Conservation (phyloP, 306 rosid species). For the Begonia peltatifolia region DNA sequence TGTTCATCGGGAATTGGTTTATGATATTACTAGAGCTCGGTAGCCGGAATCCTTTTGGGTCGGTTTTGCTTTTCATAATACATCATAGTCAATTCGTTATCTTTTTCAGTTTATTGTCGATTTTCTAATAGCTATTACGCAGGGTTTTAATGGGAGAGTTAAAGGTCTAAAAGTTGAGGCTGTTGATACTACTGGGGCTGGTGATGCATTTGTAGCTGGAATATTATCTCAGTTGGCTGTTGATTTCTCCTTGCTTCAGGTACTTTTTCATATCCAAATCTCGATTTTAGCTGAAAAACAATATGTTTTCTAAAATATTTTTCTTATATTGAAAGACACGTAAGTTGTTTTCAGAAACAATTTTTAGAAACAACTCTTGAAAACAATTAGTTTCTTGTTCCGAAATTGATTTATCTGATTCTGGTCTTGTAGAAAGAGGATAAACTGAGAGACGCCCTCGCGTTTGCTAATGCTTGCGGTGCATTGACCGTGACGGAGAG, state of each 20-base stretch:
- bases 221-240: slow-evolving; percentile 57
- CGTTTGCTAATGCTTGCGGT: slow-evolving; percentile 88
- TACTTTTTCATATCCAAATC: slow-evolving; percentile 5
- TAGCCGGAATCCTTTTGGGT: too few species aligned
- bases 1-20: too few species aligned
- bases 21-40: too few species aligned
- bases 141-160: slow-evolving; percentile 81
- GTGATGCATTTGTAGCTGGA: slow-evolving; percentile 99
- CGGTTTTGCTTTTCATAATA: too few species aligned
- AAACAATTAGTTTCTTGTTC: too few species aligned
- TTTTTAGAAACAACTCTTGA: too few species aligned
- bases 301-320: too few species aligned
- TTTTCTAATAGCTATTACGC: slow-evolving; percentile 15
- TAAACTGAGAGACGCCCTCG: slow-evolving; percentile 65
- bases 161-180: slow-evolving; percentile 73
- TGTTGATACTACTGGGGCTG: slow-evolving; percentile 94
- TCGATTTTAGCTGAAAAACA: too few species aligned
- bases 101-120: too few species aligned
- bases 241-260: slow-evolving; percentile 80
- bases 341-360: too few species aligned
- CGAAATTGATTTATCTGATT: background rate
- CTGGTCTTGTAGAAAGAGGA: background rate
- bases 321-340: too few species aligned
- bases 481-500: slow-evolving; percentile 60
- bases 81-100: too few species aligned